Percentiles rank a stretch among this genome's conserved stretches.
phyloP scores from a whole-genome alignment of 495 filamentous ascomycete genomes.

The Articulospora tetracladia region DNA sequence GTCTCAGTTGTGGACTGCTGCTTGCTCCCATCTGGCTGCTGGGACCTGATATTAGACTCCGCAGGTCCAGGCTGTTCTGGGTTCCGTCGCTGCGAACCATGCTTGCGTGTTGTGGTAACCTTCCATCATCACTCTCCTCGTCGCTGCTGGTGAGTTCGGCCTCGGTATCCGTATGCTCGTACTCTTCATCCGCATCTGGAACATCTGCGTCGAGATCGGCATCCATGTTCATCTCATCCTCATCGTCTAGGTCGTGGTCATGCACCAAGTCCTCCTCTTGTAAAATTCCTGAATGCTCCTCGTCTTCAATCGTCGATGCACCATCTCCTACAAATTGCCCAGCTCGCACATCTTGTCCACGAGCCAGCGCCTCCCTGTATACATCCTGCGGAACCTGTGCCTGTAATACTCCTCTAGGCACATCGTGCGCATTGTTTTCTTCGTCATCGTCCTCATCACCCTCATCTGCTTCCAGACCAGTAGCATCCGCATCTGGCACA shows the following conservation, averaged over 20 bases:
- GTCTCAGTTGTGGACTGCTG: conserved; percentile 27
- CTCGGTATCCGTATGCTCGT: conserved; percentile 84
- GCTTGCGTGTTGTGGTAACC: conserved; percentile 19
- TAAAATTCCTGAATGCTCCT: conserved; percentile 43
- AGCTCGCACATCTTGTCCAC: conserved; percentile 35
- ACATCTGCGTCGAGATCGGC: conserved; percentile 63
- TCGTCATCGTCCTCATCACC: conserved; percentile 42
- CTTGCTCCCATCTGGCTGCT: conserved; percentile 39
- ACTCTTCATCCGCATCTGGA: conserved; percentile 59
- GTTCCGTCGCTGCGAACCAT: conserved; percentile 36
- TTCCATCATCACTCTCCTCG: conserved; percentile 24
- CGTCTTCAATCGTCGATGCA: conserved; percentile 20
- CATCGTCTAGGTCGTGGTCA: conserved; percentile 22
- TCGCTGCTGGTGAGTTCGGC: conserved; percentile 50
- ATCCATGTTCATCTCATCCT: conserved; percentile 47
- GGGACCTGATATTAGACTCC: conserved; percentile 38
- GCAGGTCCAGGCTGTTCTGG: conserved; percentile 47
- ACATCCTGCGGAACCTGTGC: conserved; percentile 36
- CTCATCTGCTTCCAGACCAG: conserved; percentile 41
- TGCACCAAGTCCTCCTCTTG: conserved; percentile 48
- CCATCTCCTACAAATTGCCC: conserved; percentile 36
- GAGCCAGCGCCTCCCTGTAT: conserved; percentile 42
- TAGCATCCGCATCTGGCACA: conserved; percentile 57
- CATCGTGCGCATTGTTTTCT: conserved; percentile 27
- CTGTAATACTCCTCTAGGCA: conserved; percentile 31